Evolutionary conservation across 2,329 filamentous ascomycete species (phyloP).

Genomic region (Talaromyces sp.): DNA sequence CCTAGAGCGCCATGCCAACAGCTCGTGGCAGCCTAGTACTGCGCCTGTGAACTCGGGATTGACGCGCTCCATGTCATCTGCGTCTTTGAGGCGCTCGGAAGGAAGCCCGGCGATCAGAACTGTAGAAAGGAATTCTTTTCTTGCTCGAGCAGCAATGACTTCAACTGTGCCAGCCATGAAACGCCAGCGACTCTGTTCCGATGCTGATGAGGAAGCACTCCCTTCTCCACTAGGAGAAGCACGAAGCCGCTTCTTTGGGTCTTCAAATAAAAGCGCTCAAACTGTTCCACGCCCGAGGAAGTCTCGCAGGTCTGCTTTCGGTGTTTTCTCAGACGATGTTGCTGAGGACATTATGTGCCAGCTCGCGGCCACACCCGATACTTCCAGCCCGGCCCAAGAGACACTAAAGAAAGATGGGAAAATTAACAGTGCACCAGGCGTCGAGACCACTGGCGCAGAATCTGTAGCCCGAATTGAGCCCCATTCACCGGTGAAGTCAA

Average conservation of each 20-base stretch:
- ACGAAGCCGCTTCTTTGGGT: constrained; percentile 45
- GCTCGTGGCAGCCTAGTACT: constrained; percentile 51
- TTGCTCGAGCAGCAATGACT: constrained; percentile 29
- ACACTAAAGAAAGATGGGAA: neutral
- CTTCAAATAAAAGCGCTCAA: constrained; percentile 27
- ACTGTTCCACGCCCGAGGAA: constrained; percentile 33
- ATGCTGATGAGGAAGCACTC: constrained; percentile 30
- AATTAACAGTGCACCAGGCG: neutral
- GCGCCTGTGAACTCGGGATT: constrained; percentile 30
- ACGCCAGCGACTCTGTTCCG: constrained; percentile 47
- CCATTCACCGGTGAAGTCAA: neutral
- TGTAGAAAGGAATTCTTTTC: constrained; percentile 33
- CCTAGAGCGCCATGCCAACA: constrained; percentile 48
- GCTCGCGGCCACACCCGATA: constrained; percentile 30
- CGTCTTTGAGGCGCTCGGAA: constrained; percentile 26
- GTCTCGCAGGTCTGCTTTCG: constrained; percentile 38
- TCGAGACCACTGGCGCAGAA: neutral
- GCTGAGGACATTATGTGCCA: constrained; percentile 45
- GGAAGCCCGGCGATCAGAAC: constrained; percentile 38
- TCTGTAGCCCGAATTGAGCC: neutral
- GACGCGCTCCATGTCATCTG: constrained; percentile 26
- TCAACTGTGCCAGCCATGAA: constrained; percentile 45
- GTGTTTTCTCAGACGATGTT: constrained; percentile 49
- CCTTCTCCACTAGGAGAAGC: constrained; percentile 24
- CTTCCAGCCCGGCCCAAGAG: constrained; percentile 4